Percentiles rank a stretch among this genome's conserved stretches.
phyloP scores from a whole-genome alignment of 164 flowering plant genomes.

The Vitis rotundifolia region DNA sequence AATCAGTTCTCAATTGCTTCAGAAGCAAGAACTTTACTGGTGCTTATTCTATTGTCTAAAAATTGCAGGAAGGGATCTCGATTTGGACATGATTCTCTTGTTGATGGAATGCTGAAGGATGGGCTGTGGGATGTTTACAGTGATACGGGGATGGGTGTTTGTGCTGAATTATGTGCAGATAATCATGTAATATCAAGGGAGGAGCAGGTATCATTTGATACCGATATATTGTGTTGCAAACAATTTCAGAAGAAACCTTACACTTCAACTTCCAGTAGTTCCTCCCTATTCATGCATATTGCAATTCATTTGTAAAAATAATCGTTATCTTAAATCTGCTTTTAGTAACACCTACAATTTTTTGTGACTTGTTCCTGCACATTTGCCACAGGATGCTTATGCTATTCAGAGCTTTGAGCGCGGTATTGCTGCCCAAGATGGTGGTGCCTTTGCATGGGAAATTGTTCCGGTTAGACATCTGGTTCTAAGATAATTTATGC shows the following conservation, averaged over 20 bases:
- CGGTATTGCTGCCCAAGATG: slow-evolving; percentile 78
- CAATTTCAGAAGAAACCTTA: not conserved
- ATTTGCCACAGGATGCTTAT: slow-evolving; percentile 64
- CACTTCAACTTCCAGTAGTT: not conserved
- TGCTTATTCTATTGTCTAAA: slow-evolving; percentile 3
- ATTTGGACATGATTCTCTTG: slow-evolving; percentile 78
- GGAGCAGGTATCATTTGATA: slow-evolving; percentile 54
- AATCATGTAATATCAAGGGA: slow-evolving; percentile 62
- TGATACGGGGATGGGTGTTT: slow-evolving; percentile 87
- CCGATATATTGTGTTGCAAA: not conserved
- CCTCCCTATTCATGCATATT: not conserved
- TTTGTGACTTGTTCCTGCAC: not conserved
- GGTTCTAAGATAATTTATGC: not conserved
- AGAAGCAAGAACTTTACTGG: not conserved
- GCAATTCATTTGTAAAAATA: not conserved
- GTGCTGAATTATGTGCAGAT: slow-evolving; percentile 92
- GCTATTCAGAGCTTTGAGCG: slow-evolving; percentile 90
- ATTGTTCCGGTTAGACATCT: slow-evolving; percentile 64
- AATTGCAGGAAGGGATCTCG: slow-evolving; percentile 78
- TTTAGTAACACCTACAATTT: not conserved
- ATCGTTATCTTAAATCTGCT: not conserved
- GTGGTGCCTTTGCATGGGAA: slow-evolving; percentile 86
- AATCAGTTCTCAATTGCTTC: not conserved
- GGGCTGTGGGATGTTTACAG: slow-evolving; percentile 97
- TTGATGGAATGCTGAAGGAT: slow-evolving; percentile 95